phyloP scores from a whole-genome alignment of 495 filamentous ascomycete species.

The Penicillium coffeae region DNA sequence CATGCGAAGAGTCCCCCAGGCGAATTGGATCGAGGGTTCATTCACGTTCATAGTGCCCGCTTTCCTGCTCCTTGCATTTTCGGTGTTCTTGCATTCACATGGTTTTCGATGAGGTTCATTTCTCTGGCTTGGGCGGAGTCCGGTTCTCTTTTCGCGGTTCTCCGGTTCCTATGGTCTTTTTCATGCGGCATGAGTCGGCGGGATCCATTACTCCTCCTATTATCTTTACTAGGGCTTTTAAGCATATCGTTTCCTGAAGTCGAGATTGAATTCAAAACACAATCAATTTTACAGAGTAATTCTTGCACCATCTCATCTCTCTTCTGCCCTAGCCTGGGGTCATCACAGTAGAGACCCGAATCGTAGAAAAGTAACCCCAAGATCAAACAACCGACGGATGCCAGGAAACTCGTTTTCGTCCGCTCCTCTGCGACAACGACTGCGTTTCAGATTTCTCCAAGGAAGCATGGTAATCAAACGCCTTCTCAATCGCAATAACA shows the following conservation, averaged over 20 bases:
- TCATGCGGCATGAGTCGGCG: not conserved
- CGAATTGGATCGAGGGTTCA: slow-evolving; percentile 3
- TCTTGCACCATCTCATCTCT: too few relatives aligned
- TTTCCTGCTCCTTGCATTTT: slow-evolving; percentile 11
- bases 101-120: slow-evolving; percentile 3
- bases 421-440: too few relatives aligned
- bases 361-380: too few relatives aligned
- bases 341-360: too few relatives aligned
- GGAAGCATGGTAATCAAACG: too few relatives aligned
- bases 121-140: slow-evolving; percentile 5
- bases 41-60: not conserved
- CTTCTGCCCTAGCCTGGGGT: too few relatives aligned
- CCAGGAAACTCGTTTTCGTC: too few relatives aligned
- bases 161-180: slow-evolving; percentile 1
- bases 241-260: not conserved
- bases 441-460: too few relatives aligned
- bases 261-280: not conserved
- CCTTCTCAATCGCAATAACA: too few relatives aligned
- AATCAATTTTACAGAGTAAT: not conserved
- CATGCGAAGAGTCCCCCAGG: not conserved
- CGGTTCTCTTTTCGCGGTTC: slow-evolving; percentile 2
- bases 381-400: too few relatives aligned
- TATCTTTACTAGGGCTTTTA: not conserved
- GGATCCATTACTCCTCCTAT: not conserved
- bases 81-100: slow-evolving; percentile 12